Conservation (phyloP, 345 rosid species). For the Sisymbrium irio region DNA sequence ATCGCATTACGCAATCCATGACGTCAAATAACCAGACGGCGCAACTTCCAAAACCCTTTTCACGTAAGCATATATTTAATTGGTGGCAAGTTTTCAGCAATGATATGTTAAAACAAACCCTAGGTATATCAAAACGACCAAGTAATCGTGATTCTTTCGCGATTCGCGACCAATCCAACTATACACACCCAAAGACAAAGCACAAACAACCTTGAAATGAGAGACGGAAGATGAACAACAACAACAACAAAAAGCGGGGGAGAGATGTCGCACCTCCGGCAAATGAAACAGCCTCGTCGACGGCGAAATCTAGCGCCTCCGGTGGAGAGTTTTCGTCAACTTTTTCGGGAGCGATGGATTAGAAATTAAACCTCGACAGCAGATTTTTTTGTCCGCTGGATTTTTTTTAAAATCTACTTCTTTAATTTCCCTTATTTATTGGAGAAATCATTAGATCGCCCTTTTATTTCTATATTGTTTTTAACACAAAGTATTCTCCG, state of each 20-base stretch:
- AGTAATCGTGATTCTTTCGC: slow-evolving; percentile 14
- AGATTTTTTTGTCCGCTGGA: slow-evolving; percentile 28
- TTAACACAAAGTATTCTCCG: background rate
- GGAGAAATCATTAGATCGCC: slow-evolving; percentile 8
- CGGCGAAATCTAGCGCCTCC: slow-evolving; percentile 28
- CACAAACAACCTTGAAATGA: background rate
- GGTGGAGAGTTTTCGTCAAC: slow-evolving; percentile 27
- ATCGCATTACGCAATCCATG: slow-evolving; percentile 13
- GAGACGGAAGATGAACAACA: background rate
- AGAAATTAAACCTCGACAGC: slow-evolving; percentile 6
- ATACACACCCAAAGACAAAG: background rate
- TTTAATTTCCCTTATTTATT: slow-evolving; percentile 12
- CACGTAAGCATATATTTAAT: no score
- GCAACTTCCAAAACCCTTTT: slow-evolving; percentile 5
- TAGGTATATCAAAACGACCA: slow-evolving; percentile 8
- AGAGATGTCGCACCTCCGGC: slow-evolving; percentile 18
- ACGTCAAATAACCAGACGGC: slow-evolving; percentile 10
- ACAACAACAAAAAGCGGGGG: background rate
- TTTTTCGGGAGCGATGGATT: slow-evolving; percentile 11
- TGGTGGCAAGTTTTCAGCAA: slow-evolving; percentile 11
- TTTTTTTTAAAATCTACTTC: slow-evolving; percentile 14
- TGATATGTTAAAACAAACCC: slow-evolving; percentile 3
- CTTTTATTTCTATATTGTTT: background rate
- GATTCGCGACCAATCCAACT: slow-evolving; percentile 17
- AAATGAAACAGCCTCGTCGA: background rate